phyloP scores from a whole-genome alignment of 805 yeast genomes.

The Ogataea chonburiensis region DNA sequence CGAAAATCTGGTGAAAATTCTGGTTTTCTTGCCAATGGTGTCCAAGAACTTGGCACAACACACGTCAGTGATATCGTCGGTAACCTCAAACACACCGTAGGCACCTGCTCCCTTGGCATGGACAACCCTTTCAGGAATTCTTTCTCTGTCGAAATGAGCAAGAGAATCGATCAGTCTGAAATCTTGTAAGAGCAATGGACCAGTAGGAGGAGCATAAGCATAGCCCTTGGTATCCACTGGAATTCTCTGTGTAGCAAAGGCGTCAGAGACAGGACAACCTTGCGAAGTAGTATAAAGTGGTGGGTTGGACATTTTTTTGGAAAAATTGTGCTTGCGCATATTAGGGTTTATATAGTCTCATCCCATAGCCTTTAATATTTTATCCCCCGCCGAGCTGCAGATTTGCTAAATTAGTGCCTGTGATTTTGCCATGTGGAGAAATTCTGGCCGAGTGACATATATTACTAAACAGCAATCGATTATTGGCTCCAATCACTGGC shows the following conservation, averaged over 20 bases:
- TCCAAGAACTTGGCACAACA: constrained; percentile 69
- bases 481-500: constrained; percentile 3
- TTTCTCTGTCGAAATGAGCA: constrained; percentile 86
- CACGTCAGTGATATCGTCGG: constrained; percentile 77
- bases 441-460: constrained; percentile 1
- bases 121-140: constrained; percentile 90
- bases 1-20: constrained; percentile 71
- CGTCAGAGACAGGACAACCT: constrained; percentile 75
- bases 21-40: constrained; percentile 77
- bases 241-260: constrained; percentile 73
- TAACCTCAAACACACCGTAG: constrained; percentile 80
- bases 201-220: constrained; percentile 39
- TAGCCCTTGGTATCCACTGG: constrained; percentile 47
- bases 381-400: constrained; percentile 6
- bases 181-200: constrained; percentile 81
- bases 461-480: constrained; percentile 4
- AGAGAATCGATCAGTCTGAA: constrained; percentile 75
- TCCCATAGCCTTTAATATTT: constrained; percentile 1
- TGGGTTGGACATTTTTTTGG: constrained; percentile 35
- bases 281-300: constrained; percentile 69
- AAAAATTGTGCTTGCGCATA: constrained; percentile 1
- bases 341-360: constrained; percentile 9
- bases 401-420: background rate
- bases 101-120: constrained; percentile 96
- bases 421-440: background rate